Base-by-base conservation (phyloP, 352 stramenopile genomes). In the Pythium aquatile region DNA sequence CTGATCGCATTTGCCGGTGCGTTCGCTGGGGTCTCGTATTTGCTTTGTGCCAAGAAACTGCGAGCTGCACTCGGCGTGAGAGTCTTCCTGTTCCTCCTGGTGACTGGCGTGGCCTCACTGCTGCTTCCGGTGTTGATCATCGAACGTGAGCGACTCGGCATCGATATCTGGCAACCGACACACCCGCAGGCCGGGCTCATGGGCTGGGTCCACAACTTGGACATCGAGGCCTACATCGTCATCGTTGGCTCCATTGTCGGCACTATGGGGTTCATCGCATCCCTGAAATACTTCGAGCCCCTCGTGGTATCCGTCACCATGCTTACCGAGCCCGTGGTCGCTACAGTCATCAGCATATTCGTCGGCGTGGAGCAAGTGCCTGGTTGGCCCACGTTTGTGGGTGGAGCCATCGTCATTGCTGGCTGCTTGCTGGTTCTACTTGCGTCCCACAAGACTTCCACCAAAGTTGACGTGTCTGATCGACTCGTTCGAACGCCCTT, bases 271-370 rank as follows among this genome's bases (percentile, higher is more conserved):
- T 85, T 86, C 57, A 70, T 88, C 59, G 69, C 58, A n/a, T 58
- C 73, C 6, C 62, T 88, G 52, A 78, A 76, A 54, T 86, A 86
- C 68, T 85, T 88, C 64, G 77, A 85, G 17, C 79, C 79, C 26
- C 63, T 88, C 39, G 77, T 84, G 2, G 75, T 85, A 10, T 88
- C 79, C 5, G 73, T 86, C 44, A 79, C 71, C 40, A 85, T 85
- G 76, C 66, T 86, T 44, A 74, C 66, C 6, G 77, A 86, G 66
- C 79, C 79, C 3, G 65, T 83, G 4, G 72, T 85, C 2, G 79
- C 79, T 10, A 86, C 75, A 1, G 39, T 75, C 33, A 65, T 86
- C 42, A 75, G 75, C 37, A 77, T 86, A n/a, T 33, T 65, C 28
- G 37, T 83, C 11, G 76, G 77, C 33, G 73, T 79, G 26, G 78